Percentiles rank a stretch among this genome's conserved stretches.
These are phyloP conservation scores for Penicillium expansum DNA, from an alignment of 2,329 filamentous ascomycete species.

Conservation along the genomic window DNA sequence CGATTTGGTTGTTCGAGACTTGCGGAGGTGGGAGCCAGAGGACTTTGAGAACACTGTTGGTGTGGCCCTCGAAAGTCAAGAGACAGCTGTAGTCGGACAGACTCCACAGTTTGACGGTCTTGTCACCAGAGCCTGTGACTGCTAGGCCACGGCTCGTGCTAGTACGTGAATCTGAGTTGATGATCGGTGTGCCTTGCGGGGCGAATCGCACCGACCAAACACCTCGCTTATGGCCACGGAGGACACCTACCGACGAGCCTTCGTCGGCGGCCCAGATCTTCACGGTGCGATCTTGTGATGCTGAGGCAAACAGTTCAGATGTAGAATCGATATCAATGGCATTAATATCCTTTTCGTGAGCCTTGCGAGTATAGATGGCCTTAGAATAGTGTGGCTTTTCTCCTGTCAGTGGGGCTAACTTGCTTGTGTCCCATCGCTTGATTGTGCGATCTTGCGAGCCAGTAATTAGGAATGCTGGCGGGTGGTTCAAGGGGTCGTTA, in stretches of 20 bases:
- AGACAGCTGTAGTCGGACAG: constrained; percentile 88
- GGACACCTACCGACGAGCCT: constrained; percentile 85
- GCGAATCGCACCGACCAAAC: constrained; percentile 96
- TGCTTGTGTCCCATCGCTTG: constrained; percentile 85
- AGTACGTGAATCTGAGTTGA: constrained; percentile 68
- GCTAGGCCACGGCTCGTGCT: constrained; percentile 75
- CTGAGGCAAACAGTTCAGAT: constrained; percentile 83
- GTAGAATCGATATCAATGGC: constrained; percentile 77
- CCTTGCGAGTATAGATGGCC: constrained; percentile 84
- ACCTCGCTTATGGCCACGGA: constrained; percentile 88
- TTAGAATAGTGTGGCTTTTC: constrained; percentile 38
- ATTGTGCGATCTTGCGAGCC: constrained; percentile 94
- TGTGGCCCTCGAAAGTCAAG: constrained; percentile 92
- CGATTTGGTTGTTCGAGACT: constrained; percentile 32
- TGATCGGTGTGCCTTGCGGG: constrained; percentile 71
- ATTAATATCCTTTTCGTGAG: constrained; percentile 98
- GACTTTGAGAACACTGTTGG: constrained; percentile 91
- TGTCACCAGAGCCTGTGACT: constrained; percentile 90
- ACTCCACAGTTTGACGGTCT: constrained; percentile 94
- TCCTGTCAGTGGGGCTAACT: constrained; percentile 51
- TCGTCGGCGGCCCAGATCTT: constrained; percentile 94
- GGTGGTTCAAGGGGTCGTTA: constrained; percentile 70
- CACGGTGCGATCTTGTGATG: constrained; percentile 92
- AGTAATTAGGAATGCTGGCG: constrained; percentile 81
- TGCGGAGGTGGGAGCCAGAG: constrained; percentile 69